phyloP scores from a whole-genome alignment of 768 basidiomycete genomes.

The Clavaria fumosa region DNA sequence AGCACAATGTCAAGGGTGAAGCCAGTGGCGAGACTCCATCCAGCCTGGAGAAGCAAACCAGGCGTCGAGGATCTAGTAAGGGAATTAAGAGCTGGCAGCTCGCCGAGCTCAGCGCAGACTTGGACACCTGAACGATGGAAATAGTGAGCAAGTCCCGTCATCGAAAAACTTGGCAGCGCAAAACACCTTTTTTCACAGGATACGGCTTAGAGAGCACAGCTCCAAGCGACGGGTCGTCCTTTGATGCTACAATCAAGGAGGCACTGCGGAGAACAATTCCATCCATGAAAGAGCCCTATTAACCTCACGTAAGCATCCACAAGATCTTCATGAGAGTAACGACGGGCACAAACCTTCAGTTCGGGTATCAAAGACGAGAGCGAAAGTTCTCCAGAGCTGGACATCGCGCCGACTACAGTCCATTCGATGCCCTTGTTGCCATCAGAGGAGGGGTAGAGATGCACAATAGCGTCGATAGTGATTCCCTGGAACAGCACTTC shows the following conservation, averaged over 20 bases:
- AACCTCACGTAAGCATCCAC: constrained; percentile 1
- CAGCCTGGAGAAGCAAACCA: constrained; percentile 2
- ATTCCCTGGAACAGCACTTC: constrained; percentile 3
- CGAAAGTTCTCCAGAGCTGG: neutral
- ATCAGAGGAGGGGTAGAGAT: constrained; percentile 3
- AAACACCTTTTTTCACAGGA: constrained; percentile 3
- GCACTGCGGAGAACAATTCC: constrained; percentile 1
- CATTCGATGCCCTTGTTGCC: constrained; percentile 1
- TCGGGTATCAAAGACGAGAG: neutral
- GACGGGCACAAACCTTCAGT: neutral
- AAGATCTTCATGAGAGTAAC: neutral
- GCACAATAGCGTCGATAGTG: constrained; percentile 3
- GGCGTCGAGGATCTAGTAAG: neutral
- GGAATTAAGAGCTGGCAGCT: constrained; percentile 1
- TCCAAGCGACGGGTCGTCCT: constrained; percentile 4
- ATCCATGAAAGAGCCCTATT: constrained; percentile 5
- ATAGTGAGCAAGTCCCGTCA: neutral
- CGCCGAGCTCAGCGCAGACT: constrained; percentile 5
- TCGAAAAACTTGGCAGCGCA: neutral
- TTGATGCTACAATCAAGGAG: constrained; percentile 3
- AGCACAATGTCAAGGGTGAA: constrained; percentile 4
- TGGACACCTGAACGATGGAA: constrained; percentile 3
- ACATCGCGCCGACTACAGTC: constrained; percentile 5
- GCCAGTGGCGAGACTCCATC: constrained; percentile 4
- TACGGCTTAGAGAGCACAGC: constrained; percentile 1